Evolutionary conservation across 2,329 filamentous ascomycete species (phyloP).

Genomic region (Talaromyces sp.): DNA sequence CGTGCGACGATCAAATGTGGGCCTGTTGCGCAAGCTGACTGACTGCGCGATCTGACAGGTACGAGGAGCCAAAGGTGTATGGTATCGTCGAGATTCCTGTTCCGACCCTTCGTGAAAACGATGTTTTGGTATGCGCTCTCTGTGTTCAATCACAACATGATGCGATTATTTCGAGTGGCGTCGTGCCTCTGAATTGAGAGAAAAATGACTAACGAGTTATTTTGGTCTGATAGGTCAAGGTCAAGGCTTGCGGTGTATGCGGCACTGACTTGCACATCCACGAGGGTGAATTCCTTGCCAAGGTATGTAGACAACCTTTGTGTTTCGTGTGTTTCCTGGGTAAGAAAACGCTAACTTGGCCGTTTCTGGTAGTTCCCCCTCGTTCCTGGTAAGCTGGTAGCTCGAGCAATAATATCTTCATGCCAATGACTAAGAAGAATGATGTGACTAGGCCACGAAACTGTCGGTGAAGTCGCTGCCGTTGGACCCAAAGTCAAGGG

Average conservation of each 20-base stretch:
- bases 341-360: constrained; percentile 1
- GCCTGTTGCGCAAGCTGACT: background rate
- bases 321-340: background rate
- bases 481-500: constrained; percentile 54
- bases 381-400: constrained; percentile 46
- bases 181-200: background rate
- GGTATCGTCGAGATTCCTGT: constrained; percentile 58
- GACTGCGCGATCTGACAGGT: constrained; percentile 29
- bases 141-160: background rate
- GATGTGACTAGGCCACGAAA: constrained; percentile 53
- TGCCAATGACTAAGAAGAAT: constrained; percentile 4
- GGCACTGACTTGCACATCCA: constrained; percentile 52
- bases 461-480: constrained; percentile 59
- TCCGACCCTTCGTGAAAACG: constrained; percentile 54
- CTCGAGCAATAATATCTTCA: background rate
- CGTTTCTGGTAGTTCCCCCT: constrained; percentile 52
- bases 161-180: background rate
- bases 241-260: constrained; percentile 62
- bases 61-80: constrained; percentile 59
- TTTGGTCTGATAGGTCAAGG: constrained; percentile 48
- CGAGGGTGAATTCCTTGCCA: constrained; percentile 61
- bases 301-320: constrained; percentile 29
- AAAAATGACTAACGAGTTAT: background rate
- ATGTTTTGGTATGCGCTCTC: constrained; percentile 44
- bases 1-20: background rate